phyloP scores from a whole-genome alignment of 331 rosid species.

The Pyrus hybrid region DNA sequence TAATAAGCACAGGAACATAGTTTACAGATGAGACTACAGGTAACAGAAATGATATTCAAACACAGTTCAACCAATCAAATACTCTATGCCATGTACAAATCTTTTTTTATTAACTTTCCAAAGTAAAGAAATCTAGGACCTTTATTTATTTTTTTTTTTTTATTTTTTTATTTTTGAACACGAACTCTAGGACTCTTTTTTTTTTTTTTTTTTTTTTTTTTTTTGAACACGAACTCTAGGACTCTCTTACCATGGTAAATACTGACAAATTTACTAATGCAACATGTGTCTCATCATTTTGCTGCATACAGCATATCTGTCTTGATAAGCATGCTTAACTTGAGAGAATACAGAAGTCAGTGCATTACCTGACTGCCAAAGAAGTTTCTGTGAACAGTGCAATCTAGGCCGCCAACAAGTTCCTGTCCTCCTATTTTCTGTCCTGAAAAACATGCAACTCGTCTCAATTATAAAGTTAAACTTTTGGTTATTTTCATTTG shows the following conservation, averaged over 20 bases:
- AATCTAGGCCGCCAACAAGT: conserved; percentile 88
- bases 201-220: too few relatives aligned
- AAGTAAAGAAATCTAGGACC: not conserved
- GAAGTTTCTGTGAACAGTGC: conserved; percentile 90
- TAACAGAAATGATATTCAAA: not conserved
- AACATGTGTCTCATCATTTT: not conserved
- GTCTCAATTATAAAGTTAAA: not conserved
- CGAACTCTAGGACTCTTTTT: too few relatives aligned
- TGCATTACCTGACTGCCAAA: conserved; percentile 86
- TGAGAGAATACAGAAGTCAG: not conserved
- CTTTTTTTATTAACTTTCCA: not conserved
- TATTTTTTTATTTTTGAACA: too few relatives aligned
- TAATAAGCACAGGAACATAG: not conserved
- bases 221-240: too few relatives aligned
- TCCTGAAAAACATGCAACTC: conserved; percentile 45
- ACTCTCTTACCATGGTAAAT: not conserved
- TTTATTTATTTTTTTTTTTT: too few relatives aligned
- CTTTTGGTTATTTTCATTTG: not conserved
- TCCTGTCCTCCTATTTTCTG: conserved; percentile 87
- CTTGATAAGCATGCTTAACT: not conserved
- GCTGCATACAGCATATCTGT: not conserved
- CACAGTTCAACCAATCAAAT: not conserved
- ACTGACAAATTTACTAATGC: not conserved
- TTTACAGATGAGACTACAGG: not conserved
- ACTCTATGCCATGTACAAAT: not conserved